These are phyloP conservation scores for Citrus maxima DNA, from an alignment of 345 rosid genomes.

Conservation along the genomic window DNA sequence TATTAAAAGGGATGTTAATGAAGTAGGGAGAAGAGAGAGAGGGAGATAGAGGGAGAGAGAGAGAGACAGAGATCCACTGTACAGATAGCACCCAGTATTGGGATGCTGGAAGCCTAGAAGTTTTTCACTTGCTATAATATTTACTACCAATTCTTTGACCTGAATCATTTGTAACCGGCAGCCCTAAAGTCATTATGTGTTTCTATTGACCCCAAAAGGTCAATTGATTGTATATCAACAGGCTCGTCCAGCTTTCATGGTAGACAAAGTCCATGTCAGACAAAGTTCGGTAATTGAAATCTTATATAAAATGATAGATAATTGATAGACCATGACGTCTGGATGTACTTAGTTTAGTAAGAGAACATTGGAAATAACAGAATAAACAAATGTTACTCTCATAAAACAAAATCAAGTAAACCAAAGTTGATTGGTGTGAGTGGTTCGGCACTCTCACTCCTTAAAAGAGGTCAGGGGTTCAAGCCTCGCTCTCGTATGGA, in stretches of 20 bases:
- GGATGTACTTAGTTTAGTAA: no score
- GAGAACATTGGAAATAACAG: no score
- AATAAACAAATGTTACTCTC: not conserved
- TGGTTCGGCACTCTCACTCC: no score
- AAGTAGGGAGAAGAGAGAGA: no score
- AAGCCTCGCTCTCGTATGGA: no score
- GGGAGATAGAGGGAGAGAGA: not conserved
- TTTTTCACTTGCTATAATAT: not conserved
- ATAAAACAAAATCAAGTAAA: slow-evolving; percentile 2
- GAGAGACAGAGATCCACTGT: not conserved
- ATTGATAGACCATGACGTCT: not conserved
- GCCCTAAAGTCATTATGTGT: not conserved
- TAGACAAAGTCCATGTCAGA: not conserved
- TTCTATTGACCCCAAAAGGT: not conserved
- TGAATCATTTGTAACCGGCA: not conserved
- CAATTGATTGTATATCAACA: not conserved
- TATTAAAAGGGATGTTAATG: not conserved
- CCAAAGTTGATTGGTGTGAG: no score
- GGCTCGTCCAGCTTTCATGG: not conserved
- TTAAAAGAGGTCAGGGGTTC: no score
- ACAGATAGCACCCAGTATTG: not conserved
- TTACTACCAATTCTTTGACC: not conserved
- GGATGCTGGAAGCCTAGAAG: not conserved
- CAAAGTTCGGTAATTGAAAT: not conserved
- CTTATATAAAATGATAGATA: not conserved